Evolutionary conservation across 108 stramenopile genomes (phyloP), one percentile per base, ranked within the genome.

Genomic region (Stephanodiscus minutulus): DNA sequence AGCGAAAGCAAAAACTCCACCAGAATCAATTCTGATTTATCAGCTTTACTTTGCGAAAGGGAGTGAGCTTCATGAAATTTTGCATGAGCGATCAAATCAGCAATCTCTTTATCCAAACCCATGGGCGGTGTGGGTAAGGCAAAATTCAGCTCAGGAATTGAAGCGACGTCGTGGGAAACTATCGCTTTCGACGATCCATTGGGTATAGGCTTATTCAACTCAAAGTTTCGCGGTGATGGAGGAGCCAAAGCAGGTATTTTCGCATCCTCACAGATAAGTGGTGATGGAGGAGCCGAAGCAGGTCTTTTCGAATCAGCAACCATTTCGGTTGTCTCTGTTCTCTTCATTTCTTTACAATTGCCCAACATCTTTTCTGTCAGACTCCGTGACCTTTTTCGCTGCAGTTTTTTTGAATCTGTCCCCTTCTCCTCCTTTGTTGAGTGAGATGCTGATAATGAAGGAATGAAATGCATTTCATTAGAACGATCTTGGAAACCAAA

Each of bases 1-100:
- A 88, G 80, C 33, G 84, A 69, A 5, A 82, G 33, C 8, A 93
- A 58, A 64, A 71, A 80, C 20, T 70, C 70, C 24, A 80, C 48
- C 31, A 80, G 35, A 13, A 67, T 22, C 22, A 36, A 56, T 6
- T 69, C 57, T 28, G 60, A 22, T 17, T 62, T 36, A 37, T 29
- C 21, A 55, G 52, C 17, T 55, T 67, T 67, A 27, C 61, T 21
- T 50, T 57, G 29, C n/a, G 43, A 49, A 17, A 53, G 33, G 13
- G 33, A 22, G 48, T 62, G 61, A 18, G 77, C 77, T 27, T 79
- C 66, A 44, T 72, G 53, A 56, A 72, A 72, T 50, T 67, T 79
- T 61, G 60, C 70, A 37, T 59, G 47, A 22, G 65, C 54, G 56
- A 72, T 61, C 25, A 72, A 53, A 22, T 79, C 58, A 7, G 70